These are phyloP conservation scores for Starmerella apicola DNA, from an alignment of 805 yeast genomes.

Conservation along the genomic window DNA sequence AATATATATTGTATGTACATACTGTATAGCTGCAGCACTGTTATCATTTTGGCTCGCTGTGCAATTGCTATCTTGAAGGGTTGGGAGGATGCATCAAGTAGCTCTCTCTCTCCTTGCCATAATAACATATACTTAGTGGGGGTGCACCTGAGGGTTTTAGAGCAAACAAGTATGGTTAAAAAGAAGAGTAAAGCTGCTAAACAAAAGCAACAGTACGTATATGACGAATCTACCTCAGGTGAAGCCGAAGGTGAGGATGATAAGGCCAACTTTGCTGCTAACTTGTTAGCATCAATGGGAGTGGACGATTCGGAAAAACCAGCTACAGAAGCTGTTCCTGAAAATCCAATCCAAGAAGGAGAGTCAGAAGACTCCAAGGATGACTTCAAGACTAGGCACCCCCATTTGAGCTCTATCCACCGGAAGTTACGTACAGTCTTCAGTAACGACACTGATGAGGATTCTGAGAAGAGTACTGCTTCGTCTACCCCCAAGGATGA, in stretches of 20 bases:
- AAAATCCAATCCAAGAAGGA: constrained; percentile 1
- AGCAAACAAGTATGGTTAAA: neutral
- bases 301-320: constrained; percentile 1
- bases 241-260: constrained; percentile 1
- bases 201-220: neutral
- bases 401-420: constrained; percentile 11
- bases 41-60: no score
- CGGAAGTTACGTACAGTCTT: constrained; percentile 5
- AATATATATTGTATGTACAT: no score
- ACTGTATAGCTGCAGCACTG: no score
- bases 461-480: neutral
- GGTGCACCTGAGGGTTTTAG: no score
- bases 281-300: constrained; percentile 3
- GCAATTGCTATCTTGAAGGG: no score
- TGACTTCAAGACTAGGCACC: constrained; percentile 8
- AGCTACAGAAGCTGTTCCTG: neutral
- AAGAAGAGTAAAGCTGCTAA: neutral
- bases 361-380: neutral
- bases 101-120: no score
- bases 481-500: neutral
- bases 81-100: no score
- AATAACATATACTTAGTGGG: no score
- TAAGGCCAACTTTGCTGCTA: constrained; percentile 4
- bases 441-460: neutral
- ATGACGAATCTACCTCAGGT: neutral